These are phyloP conservation scores for Zygotorulaspora mrakii DNA, from an alignment of 1,139 yeast species.

Conservation along the genomic window DNA sequence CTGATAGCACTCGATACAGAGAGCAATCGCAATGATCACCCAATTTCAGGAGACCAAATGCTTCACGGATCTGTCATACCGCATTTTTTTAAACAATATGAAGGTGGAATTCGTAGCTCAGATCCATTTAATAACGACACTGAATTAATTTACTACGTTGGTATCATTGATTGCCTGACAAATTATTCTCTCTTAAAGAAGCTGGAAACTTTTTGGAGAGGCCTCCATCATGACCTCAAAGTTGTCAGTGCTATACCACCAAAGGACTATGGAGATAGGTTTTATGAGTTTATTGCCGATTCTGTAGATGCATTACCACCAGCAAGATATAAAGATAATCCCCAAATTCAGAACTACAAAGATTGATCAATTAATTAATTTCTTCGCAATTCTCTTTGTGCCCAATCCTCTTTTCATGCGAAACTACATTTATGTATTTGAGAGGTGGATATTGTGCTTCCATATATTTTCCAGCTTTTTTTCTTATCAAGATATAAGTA, in stretches of 20 bases:
- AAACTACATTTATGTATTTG: no score
- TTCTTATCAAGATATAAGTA: no score
- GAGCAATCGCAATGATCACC: constrained; percentile 8
- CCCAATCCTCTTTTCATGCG: no score
- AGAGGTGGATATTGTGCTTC: no score
- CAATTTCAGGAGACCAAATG: constrained; percentile 7
- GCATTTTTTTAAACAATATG: constrained; percentile 67
- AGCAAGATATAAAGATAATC: constrained; percentile 25
- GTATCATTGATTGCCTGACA: constrained; percentile 91
- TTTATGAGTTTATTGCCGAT: constrained; percentile 58
- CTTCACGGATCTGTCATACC: constrained; percentile 25
- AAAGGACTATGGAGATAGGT: constrained; percentile 81
- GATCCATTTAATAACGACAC: constrained; percentile 60
- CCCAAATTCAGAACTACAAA: constrained; percentile 20
- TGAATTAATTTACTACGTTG: constrained; percentile 77
- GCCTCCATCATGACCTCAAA: constrained; percentile 62
- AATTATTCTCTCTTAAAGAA: constrained; percentile 72
- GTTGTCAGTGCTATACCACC: constrained; percentile 91
- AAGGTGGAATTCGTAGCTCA: constrained; percentile 83
- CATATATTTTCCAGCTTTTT: no score
- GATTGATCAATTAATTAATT: constrained; percentile 16
- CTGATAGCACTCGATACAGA: constrained; percentile 4
- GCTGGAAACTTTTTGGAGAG: constrained; percentile 83
- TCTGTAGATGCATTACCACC: constrained; percentile 29
- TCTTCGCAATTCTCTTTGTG: no score